Evolutionary conservation across 768 basidiomycete species (phyloP).

Genomic region (Lepiota brunneoincarnata): DNA sequence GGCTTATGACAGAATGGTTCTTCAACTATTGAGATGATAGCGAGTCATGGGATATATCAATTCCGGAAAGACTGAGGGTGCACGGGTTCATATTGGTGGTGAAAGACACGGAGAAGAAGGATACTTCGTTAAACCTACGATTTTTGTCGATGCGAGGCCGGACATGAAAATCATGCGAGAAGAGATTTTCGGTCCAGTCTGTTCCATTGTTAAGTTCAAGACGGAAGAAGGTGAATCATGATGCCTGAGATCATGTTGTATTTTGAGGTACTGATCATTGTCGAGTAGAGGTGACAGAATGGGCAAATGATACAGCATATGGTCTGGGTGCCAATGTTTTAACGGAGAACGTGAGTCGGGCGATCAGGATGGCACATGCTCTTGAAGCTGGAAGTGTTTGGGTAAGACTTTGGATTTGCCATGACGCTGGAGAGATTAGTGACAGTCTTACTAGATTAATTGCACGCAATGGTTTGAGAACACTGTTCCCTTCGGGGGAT

Average conservation of each 20-base stretch:
- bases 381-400: constrained; percentile 68
- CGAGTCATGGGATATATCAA: constrained; percentile 79
- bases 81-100: constrained; percentile 64
- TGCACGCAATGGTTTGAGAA: constrained; percentile 41
- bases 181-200: constrained; percentile 82
- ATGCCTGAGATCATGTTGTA: not conserved
- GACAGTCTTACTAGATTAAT: constrained; percentile 32
- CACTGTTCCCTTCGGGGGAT: constrained; percentile 66
- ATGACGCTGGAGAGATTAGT: too few relatives aligned
- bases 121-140: constrained; percentile 73
- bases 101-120: constrained; percentile 45
- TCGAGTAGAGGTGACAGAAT: constrained; percentile 39
- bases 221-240: constrained; percentile 40
- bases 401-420: constrained; percentile 26
- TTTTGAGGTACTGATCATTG: not conserved
- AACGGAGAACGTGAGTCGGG: constrained; percentile 64
- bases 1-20: not conserved
- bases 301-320: constrained; percentile 77
- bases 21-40: constrained; percentile 28
- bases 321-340: constrained; percentile 81
- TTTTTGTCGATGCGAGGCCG: constrained; percentile 63
- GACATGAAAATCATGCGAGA: constrained; percentile 76
- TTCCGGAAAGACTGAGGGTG: constrained; percentile 70
- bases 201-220: constrained; percentile 74
- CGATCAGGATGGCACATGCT: constrained; percentile 58